Conservation (phyloP, 495 filamentous ascomycete species). For the Penicillium angulare region DNA sequence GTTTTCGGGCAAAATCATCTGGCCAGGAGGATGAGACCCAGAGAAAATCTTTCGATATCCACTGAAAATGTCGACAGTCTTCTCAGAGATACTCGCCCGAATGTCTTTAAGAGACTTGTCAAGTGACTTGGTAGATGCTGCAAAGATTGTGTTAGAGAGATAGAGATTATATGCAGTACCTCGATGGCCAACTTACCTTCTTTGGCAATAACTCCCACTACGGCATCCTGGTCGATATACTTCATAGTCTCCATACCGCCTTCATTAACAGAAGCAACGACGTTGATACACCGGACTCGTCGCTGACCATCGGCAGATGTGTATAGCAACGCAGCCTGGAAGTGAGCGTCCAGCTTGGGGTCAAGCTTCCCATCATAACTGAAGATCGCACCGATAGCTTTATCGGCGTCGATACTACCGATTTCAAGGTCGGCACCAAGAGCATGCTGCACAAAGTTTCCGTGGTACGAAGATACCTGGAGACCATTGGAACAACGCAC, state of each 20-base stretch:
- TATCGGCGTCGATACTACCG: slow-evolving; percentile 88
- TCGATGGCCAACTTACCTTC: slow-evolving; percentile 55
- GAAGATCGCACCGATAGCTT: slow-evolving; percentile 88
- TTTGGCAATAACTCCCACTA: slow-evolving; percentile 83
- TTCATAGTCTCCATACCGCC: slow-evolving; percentile 80
- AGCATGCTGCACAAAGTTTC: slow-evolving; percentile 93
- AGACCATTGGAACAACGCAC: slow-evolving; percentile 96
- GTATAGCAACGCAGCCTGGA: slow-evolving; percentile 93
- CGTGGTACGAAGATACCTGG: slow-evolving; percentile 89
- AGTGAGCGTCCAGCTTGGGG: slow-evolving; percentile 93
- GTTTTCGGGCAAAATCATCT: slow-evolving; percentile 92
- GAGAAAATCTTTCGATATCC: slow-evolving; percentile 91
- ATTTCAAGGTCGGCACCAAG: slow-evolving; percentile 96
- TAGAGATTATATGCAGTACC: no score
- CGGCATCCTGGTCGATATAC: slow-evolving; percentile 92
- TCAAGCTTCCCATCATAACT: slow-evolving; percentile 97
- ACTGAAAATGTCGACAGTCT: slow-evolving; percentile 91
- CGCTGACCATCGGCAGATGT: slow-evolving; percentile 89
- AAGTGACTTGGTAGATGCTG: slow-evolving; percentile 74
- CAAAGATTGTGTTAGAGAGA: slow-evolving; percentile 1
- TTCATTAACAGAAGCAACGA: slow-evolving; percentile 88
- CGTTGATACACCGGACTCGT: slow-evolving; percentile 87
- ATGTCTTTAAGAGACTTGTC: slow-evolving; percentile 85
- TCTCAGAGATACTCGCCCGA: slow-evolving; percentile 79
- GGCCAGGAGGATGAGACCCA: slow-evolving; percentile 81